A percentile compares a stretch with the other conserved stretches of the same genome.
Conservation (phyloP, 1,284 basidiomycete species). For the Sanguinoderma infundibulare region DNA sequence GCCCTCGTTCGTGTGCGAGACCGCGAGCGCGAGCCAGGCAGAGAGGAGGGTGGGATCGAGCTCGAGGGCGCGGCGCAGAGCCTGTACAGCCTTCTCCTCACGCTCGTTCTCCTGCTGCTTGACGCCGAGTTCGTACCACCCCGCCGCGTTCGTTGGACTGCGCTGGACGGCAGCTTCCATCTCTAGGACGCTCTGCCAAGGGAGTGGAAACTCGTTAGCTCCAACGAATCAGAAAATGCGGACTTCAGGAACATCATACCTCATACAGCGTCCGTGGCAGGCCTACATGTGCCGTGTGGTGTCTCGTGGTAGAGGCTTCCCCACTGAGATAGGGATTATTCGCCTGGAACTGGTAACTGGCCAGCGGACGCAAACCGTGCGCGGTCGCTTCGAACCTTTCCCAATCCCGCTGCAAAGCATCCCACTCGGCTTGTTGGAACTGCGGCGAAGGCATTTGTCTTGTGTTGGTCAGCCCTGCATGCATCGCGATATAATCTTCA, state of each 20-base stretch:
- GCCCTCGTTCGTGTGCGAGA: constrained; percentile 93
- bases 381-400: constrained; percentile 78
- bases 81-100: constrained; percentile 89
- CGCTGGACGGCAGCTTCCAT: constrained; percentile 90
- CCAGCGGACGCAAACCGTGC: constrained; percentile 60
- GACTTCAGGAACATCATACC: constrained; percentile 44
- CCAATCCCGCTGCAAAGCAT: constrained; percentile 80
- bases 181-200: constrained; percentile 78
- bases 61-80: constrained; percentile 81
- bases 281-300: constrained; percentile 56
- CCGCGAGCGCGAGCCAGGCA: constrained; percentile 90
- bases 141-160: constrained; percentile 70
- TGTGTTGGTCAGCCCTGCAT: background rate
- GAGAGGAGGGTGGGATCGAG: constrained; percentile 80
- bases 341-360: constrained; percentile 77
- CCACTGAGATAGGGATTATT: constrained; percentile 83
- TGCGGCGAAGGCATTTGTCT: constrained; percentile 1
- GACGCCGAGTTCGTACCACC: constrained; percentile 94
- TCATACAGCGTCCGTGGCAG: constrained; percentile 55
- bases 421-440: constrained; percentile 52
- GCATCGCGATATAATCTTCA: constrained; percentile 54
- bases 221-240: constrained; percentile 5
- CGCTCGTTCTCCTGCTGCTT: constrained; percentile 99
- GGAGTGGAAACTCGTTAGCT: constrained; percentile 3
- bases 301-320: constrained; percentile 55